Conservation (phyloP, 768 basidiomycete genomes). For the Xerocomus brunneocitrinus region DNA sequence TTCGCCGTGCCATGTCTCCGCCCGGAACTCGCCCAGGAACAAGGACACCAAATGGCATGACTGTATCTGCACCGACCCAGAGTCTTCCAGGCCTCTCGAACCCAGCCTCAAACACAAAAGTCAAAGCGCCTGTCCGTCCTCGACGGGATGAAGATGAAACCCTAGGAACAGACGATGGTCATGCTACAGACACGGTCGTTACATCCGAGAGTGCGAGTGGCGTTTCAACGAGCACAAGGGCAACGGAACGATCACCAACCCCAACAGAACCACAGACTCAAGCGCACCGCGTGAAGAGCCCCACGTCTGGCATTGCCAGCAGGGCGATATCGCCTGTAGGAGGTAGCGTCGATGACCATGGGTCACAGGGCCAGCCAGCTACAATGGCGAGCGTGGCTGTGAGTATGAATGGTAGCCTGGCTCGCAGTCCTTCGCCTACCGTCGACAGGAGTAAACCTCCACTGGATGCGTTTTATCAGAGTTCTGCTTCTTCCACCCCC, state of each 20-base stretch:
- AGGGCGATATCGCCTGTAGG: slow-evolving; percentile 61
- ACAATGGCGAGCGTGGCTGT: slow-evolving; percentile 55
- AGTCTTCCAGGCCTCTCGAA: slow-evolving; percentile 5
- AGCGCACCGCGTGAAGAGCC: slow-evolving; percentile 51
- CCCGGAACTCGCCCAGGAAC: slow-evolving; percentile 40
- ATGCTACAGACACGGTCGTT: slow-evolving; percentile 43
- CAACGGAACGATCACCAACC: slow-evolving; percentile 48
- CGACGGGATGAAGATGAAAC: slow-evolving; percentile 38
- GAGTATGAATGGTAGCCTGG: slow-evolving; percentile 43
- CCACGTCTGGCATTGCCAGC: slow-evolving; percentile 38
- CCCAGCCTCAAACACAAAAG: slow-evolving; percentile 38
- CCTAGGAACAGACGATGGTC: slow-evolving; percentile 46
- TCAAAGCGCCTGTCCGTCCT: slow-evolving; percentile 50
- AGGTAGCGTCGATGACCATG: slow-evolving; percentile 21
- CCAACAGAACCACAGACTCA: slow-evolving; percentile 42
- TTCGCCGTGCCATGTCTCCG: slow-evolving; percentile 66
- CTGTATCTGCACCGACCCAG: slow-evolving; percentile 8
- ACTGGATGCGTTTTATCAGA: slow-evolving; percentile 55
- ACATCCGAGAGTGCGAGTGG: slow-evolving; percentile 35
- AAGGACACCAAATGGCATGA: slow-evolving; percentile 32
- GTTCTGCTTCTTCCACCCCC: slow-evolving; percentile 39
- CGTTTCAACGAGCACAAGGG: slow-evolving; percentile 29
- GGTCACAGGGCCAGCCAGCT: slow-evolving; percentile 29
- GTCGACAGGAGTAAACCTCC: slow-evolving; percentile 55
- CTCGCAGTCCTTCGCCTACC: slow-evolving; percentile 55